phyloP scores from a whole-genome alignment of 106 monocot species.

The Dendrobium chrysotoxum region DNA sequence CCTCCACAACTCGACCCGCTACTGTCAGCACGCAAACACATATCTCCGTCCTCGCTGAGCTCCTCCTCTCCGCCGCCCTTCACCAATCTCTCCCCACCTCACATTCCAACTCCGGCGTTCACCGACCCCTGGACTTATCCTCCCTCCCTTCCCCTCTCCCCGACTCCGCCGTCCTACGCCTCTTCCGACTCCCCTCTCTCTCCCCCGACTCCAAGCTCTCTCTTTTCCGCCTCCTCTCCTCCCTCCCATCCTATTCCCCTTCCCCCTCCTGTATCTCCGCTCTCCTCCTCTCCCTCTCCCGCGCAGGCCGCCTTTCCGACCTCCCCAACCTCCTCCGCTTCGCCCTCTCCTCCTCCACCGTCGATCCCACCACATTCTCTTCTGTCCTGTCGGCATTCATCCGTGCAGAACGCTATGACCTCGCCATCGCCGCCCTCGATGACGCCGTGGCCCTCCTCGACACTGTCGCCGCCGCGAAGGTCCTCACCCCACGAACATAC shows the following conservation, averaged over 20 bases:
- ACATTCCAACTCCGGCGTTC: not conserved
- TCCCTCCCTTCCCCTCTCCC: slow-evolving; percentile 9
- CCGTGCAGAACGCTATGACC: slow-evolving; percentile 45
- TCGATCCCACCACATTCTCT: slow-evolving; percentile 27
- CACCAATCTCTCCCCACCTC: slow-evolving; percentile 2
- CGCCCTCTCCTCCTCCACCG: slow-evolving; percentile 17
- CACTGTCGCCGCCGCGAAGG: slow-evolving; percentile 9
- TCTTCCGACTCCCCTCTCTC: slow-evolving; percentile 36
- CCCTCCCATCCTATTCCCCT: slow-evolving; percentile 10
- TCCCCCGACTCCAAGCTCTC: slow-evolving; percentile 24
- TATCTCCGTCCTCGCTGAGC: not conserved
- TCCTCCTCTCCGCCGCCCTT: slow-evolving; percentile 7
- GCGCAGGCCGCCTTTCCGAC: slow-evolving; percentile 19
- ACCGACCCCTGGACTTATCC: not conserved
- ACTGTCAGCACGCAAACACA: not conserved
- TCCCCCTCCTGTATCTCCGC: slow-evolving; percentile 21
- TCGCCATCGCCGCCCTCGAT: slow-evolving; percentile 64
- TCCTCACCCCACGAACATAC: slow-evolving; percentile 26
- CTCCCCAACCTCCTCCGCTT: slow-evolving; percentile 24
- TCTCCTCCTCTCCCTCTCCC: slow-evolving; percentile 23
- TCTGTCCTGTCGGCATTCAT: slow-evolving; percentile 42
- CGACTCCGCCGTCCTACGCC: slow-evolving; percentile 28
- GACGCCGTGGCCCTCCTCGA: slow-evolving; percentile 14
- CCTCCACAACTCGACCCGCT: not conserved
- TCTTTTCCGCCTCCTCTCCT: slow-evolving; percentile 25